Conservation (phyloP, 1,284 basidiomycete species). For the Cryptococcus sp. region DNA sequence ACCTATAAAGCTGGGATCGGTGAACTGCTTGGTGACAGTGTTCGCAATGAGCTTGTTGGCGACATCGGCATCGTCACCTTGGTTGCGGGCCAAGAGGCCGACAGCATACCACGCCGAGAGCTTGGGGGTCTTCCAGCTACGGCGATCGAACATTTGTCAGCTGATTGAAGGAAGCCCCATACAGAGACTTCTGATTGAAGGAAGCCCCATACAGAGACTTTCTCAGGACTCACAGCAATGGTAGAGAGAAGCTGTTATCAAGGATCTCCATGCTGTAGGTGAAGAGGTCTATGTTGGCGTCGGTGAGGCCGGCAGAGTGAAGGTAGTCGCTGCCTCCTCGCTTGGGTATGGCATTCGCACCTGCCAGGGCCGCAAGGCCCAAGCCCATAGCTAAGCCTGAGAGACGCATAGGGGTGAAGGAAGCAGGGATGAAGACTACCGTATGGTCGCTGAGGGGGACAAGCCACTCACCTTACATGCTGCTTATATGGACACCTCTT, state of each 20-base stretch:
- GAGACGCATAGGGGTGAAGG: no score
- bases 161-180: not conserved
- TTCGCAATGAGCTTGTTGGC: conserved; percentile 15
- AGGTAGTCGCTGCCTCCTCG: not conserved
- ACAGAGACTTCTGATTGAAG: not conserved
- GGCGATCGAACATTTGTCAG: not conserved
- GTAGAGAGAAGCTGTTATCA: conserved; percentile 4
- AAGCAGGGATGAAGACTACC: no score
- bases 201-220: not conserved
- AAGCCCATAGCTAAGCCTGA: no score
- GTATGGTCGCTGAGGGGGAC: no score
- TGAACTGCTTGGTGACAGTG: conserved; percentile 7
- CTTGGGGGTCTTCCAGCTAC: conserved; percentile 10
- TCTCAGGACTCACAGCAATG: conserved; percentile 5
- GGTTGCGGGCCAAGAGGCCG: conserved; percentile 15
- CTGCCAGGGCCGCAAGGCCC: no score
- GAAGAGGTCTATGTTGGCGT: conserved; percentile 4
- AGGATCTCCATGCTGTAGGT: conserved; percentile 6
- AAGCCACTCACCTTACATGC: no score
- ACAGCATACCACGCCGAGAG: conserved; percentile 22
- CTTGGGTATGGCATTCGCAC: no score
- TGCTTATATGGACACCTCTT: no score
- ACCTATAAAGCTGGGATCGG: conserved; percentile 8
- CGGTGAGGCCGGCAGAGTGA: not conserved
- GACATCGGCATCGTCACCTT: conserved; percentile 3